Conservation (phyloP, 164 flowering plant genomes). For the Nelumbo lutea region DNA sequence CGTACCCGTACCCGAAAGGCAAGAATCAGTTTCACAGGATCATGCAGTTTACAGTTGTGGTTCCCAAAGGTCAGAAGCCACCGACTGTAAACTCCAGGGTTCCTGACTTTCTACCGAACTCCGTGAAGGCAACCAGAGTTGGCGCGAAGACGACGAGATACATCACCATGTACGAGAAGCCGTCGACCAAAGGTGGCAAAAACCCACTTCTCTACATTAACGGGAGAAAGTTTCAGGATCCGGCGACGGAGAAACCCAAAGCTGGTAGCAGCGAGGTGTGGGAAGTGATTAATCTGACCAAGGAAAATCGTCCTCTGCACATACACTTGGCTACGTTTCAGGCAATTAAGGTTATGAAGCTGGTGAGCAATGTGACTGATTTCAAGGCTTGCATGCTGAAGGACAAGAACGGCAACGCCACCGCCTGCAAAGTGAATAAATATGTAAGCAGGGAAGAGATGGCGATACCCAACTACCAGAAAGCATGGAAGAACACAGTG, state of each 20-base stretch:
- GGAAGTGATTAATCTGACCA: neutral
- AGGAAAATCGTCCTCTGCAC: constrained; percentile 16
- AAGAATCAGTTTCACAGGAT: constrained; percentile 1
- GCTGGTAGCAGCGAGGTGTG: constrained; percentile 9
- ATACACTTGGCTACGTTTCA: neutral
- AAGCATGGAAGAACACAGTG: constrained; percentile 13
- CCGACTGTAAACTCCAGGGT: neutral
- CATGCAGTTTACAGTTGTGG: constrained; percentile 1
- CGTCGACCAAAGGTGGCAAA: neutral
- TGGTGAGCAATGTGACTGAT: neutral
- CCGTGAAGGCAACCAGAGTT: neutral
- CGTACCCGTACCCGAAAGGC: constrained; percentile 11
- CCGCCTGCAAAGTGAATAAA: neutral
- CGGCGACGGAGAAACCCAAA: constrained; percentile 14
- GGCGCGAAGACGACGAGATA: constrained; percentile 4
- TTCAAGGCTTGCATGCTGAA: constrained; percentile 13
- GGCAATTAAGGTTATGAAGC: neutral
- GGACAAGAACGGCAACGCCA: constrained; percentile 1
- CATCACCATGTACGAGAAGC: constrained; percentile 15
- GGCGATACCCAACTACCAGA: constrained; percentile 2
- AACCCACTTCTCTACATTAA: constrained; percentile 13
- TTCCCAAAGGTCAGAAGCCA: neutral
- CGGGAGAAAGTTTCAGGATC: constrained; percentile 8
- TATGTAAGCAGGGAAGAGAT: neutral
- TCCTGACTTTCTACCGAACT: constrained; percentile 7